phyloP scores from a whole-genome alignment of 2,329 filamentous ascomycete genomes.

The Mycosphaerella sp. region DNA sequence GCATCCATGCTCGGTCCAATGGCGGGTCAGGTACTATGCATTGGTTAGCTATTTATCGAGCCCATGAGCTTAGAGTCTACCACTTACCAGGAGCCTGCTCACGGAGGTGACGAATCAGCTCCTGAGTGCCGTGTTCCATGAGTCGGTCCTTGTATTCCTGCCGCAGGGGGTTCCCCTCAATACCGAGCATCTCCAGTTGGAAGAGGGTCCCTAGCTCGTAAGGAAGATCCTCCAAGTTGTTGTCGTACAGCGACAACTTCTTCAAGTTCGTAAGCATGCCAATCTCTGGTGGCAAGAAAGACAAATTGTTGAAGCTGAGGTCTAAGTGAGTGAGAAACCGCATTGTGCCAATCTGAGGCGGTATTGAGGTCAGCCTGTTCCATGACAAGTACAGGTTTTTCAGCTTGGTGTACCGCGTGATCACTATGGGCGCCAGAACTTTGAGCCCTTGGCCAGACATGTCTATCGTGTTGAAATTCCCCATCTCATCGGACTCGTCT shows the following conservation, averaged over 20 bases:
- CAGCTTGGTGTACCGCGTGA: slow-evolving; percentile 75
- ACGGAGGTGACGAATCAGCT: slow-evolving; percentile 73
- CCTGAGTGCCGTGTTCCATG: slow-evolving; percentile 79
- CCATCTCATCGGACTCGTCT: slow-evolving; percentile 54
- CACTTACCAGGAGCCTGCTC: slow-evolving; percentile 76
- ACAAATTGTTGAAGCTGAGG: slow-evolving; percentile 79
- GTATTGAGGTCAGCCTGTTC: slow-evolving; percentile 79
- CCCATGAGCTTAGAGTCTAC: neutral
- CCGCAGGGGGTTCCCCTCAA: slow-evolving; percentile 84
- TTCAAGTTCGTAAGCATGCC: slow-evolving; percentile 95
- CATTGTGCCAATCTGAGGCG: slow-evolving; percentile 72
- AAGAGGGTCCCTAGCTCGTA: slow-evolving; percentile 84
- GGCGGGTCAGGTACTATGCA: slow-evolving; percentile 68
- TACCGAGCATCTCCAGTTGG: slow-evolving; percentile 79
- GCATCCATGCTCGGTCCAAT: slow-evolving; percentile 66
- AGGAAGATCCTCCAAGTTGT: slow-evolving; percentile 74
- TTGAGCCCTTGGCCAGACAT: slow-evolving; percentile 93
- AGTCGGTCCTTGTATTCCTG: slow-evolving; percentile 68
- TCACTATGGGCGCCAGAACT: slow-evolving; percentile 71
- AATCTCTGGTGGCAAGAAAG: slow-evolving; percentile 77
- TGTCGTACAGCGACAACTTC: slow-evolving; percentile 82
- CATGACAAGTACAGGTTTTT: slow-evolving; percentile 89
- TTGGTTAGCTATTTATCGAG: slow-evolving; percentile 10
- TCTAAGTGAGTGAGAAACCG: slow-evolving; percentile 78
- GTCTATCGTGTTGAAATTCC: slow-evolving; percentile 85